Evolutionary conservation across 2,329 filamentous ascomycete genomes (phyloP).

Genomic region (Ascochyta clinopodiicola): DNA sequence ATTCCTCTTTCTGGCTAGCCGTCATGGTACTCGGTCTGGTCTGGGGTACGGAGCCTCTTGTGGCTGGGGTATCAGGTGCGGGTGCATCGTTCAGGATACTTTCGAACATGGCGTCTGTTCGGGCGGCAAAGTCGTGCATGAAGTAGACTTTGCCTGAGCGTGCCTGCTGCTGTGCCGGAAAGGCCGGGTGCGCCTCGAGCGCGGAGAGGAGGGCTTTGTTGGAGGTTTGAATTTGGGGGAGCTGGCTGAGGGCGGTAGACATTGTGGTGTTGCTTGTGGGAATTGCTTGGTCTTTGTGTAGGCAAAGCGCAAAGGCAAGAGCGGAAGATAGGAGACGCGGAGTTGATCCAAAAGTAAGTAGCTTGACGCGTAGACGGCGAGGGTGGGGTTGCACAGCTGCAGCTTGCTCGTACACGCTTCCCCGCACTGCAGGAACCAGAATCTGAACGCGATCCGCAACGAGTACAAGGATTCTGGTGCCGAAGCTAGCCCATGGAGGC

Average conservation of each 20-base stretch:
- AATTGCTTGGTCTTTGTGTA: neutral
- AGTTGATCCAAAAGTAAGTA: neutral
- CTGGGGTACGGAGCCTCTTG: conserved; percentile 10
- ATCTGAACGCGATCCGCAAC: neutral
- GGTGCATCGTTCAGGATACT: conserved; percentile 16
- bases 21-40: conserved; percentile 13
- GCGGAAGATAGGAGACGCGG: neutral
- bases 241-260: neutral
- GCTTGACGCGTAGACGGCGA: neutral
- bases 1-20: conserved; percentile 13
- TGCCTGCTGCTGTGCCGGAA: conserved; percentile 10
- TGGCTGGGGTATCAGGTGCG: conserved; percentile 18
- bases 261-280: neutral
- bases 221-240: conserved; percentile 11
- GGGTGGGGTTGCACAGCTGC: neutral
- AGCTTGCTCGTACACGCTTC: too few relatives aligned
- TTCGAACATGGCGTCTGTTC: conserved; percentile 23
- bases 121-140: conserved; percentile 23
- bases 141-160: conserved; percentile 24
- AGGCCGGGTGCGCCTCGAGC: conserved; percentile 20
- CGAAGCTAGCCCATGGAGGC: neutral
- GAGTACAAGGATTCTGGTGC: neutral
- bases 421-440: neutral
- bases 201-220: conserved; percentile 20
- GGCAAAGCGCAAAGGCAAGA: neutral